Base-by-base conservation (phyloP, 169 alveolate genomes). In the Cystoisospora suis region DNA sequence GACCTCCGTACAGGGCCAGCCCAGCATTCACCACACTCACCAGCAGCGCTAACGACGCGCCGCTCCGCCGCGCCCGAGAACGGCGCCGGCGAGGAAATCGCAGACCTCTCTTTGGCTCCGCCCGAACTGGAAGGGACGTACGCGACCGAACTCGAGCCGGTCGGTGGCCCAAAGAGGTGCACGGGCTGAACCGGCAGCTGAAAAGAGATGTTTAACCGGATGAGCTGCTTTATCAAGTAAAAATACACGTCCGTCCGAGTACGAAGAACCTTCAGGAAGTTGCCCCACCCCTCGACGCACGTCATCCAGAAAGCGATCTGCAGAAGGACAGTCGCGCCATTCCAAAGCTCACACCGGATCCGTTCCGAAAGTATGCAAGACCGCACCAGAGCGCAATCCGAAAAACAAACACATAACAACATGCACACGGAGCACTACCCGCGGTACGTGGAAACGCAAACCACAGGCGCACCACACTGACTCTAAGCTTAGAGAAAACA, bases 231-330 rank as follows among this genome's bases (percentile, higher is more conserved):
- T 79, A 72, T 38, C n/a, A 87, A 79, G 77, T 87, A 72, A 32
- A 87, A 23, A 59, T 36, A 72, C 70, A 87, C 91, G 34, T 87
- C 87, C 34, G 91, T 69, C n/a, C 91, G 86, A 75, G 70, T 80
- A 58, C 70, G 79, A 44, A 87, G 36, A 27, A 88, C 92, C 70
- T 75, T 77, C 72, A 69, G 29, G 86, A 69, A 75, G 81, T 88
- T 88, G 3, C 92, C 92, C 92, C 92, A 88, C 72, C 92, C 92
- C 47, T 88, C 92, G 32, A 77, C 88, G 38, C 88, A 77, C 65
- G 92, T 88, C 79, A 88, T 45, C 92, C 92, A 88, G 6, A 88
- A 15, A 23, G 75, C 47, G 45, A 87, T 32, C 91, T 87, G 86
- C 42, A 45, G 27, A 47, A 29, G 42, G 45, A 38, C n/a, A 4